These are phyloP conservation scores for Aspergillus sp. DNA, from an alignment of 2,329 filamentous ascomycete genomes.

Conservation along the genomic window DNA sequence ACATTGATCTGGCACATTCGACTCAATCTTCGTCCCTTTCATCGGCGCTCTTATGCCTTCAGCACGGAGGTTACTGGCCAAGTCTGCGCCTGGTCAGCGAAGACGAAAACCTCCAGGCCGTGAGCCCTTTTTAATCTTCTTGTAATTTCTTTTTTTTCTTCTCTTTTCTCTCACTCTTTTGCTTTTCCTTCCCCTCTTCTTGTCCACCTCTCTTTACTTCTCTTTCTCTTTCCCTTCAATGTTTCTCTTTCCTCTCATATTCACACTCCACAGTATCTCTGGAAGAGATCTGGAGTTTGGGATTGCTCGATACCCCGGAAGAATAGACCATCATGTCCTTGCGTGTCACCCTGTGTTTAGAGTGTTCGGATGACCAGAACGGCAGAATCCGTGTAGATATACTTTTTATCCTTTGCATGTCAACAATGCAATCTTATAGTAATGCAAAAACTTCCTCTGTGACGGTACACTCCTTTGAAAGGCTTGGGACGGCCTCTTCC, in stretches of 20 bases:
- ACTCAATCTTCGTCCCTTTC: not conserved
- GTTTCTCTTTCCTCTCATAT: constrained; percentile 12
- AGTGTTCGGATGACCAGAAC: constrained; percentile 13
- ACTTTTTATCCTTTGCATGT: constrained; percentile 7
- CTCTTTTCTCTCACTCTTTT: not conserved
- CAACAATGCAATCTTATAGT: constrained; percentile 2
- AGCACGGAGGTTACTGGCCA: not conserved
- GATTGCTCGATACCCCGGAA: constrained; percentile 29
- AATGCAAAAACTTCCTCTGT: not conserved
- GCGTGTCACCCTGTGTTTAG: constrained; percentile 13
- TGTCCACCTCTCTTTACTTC: not conserved
- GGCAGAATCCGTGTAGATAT: constrained; percentile 16
- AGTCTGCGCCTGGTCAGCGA: not conserved
- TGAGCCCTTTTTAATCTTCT: not conserved
- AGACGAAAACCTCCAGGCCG: not conserved
- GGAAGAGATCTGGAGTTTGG: constrained; percentile 24
- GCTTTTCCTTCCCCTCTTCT: not conserved
- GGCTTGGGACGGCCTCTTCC: not conserved
- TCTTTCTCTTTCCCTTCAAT: constrained; percentile 5
- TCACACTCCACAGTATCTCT: constrained; percentile 11
- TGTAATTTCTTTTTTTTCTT: not conserved
- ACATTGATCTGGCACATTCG: not conserved
- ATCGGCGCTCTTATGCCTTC: not conserved
- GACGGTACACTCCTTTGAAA: not conserved
- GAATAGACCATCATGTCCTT: constrained; percentile 19